Percentiles rank a stretch among this genome's conserved stretches.
Conservation (phyloP, 2,329 filamentous ascomycete species). For the Pseudogymnoascus sp. region DNA sequence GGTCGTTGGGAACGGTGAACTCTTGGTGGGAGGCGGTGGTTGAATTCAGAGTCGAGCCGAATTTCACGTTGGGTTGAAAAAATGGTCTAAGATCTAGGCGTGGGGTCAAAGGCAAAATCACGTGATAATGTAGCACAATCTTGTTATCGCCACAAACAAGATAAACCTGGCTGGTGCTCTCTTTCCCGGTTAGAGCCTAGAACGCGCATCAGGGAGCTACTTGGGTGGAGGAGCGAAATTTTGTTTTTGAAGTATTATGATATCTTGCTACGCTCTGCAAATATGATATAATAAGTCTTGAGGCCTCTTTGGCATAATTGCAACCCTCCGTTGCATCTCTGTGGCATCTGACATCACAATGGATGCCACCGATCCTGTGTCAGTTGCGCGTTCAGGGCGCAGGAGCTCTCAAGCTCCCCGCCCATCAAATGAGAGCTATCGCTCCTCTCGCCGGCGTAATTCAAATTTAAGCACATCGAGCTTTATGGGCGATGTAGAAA, state of each 20-base stretch:
- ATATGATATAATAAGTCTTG: background rate
- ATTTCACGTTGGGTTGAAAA: constrained; percentile 10
- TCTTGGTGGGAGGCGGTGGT: background rate
- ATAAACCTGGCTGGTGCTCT: background rate
- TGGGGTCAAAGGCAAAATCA: constrained; percentile 9
- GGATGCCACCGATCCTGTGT: constrained; percentile 22
- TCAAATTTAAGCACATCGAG: constrained; percentile 70
- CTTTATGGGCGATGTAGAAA: constrained; percentile 92
- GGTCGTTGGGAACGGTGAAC: constrained; percentile 8
- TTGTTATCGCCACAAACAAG: constrained; percentile 10
- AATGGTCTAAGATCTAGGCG: constrained; percentile 11
- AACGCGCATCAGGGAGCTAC: background rate
- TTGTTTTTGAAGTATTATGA: background rate
- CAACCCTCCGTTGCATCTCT: background rate
- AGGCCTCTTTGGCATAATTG: constrained; percentile 3
- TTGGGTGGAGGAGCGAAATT: background rate
- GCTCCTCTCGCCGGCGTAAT: constrained; percentile 52
- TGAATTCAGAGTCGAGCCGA: constrained; percentile 7
- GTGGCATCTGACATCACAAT: constrained; percentile 17
- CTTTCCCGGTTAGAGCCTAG: background rate
- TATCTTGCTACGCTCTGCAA: background rate
- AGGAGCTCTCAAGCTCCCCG: constrained; percentile 26
- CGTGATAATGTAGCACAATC: background rate
- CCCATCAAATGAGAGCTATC: constrained; percentile 26
- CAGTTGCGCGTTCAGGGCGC: constrained; percentile 23